Evolutionary conservation across 805 yeast genomes (phyloP), one percentile per base, ranked within the genome.

Genomic region (Monosporozyma aquatica): DNA sequence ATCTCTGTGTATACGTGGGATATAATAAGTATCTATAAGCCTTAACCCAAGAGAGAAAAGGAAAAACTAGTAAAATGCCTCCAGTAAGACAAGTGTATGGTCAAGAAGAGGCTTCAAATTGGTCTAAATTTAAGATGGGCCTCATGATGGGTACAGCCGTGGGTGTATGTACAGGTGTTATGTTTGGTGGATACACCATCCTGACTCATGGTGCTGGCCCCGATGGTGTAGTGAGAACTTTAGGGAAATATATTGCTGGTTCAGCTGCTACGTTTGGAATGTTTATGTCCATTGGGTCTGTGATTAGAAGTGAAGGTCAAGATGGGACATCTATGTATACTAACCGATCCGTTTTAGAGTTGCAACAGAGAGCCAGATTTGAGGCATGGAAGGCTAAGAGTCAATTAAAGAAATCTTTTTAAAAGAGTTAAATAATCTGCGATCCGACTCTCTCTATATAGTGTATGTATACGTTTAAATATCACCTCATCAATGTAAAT

Each of bases 111-210:
- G 95, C 94, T 44, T 82, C 96, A 38, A 79, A 82, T 65, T 87
- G 89, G 69, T 96, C 92, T 43, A 92, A 92, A 69, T 85, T 92
- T 76, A 92, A 92, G 69, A 92, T 92, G 97, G 99, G 99, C 43
- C 81, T 87, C 47, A 69, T 90, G 70, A 92, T 92, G 97, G 99
- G 99, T 49, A 78, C 71, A 14, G 64, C 71, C 2, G 72, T 68
- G 15, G 98, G 98, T 50, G 92, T 87, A 8, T 92, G 94, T 57
- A 87, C 90, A 30, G 98, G 98, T 48, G 82, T 90, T 38, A 69
- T 94, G 51, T 92, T 90, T 63, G 98, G 97, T 40, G 95, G 96
- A 20, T 79, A 85, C 58, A 82, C 96, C 45, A 82, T 94, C 52
- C 64, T 87, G 50, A 89, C 87, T 43, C 80, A 83, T 52, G 99